A percentile compares a stretch with the other conserved stretches of the same genome.
Evolutionary conservation across 1,284 basidiomycete genomes (phyloP).

Genomic region (Cryptococcus amylolentus): DNA sequence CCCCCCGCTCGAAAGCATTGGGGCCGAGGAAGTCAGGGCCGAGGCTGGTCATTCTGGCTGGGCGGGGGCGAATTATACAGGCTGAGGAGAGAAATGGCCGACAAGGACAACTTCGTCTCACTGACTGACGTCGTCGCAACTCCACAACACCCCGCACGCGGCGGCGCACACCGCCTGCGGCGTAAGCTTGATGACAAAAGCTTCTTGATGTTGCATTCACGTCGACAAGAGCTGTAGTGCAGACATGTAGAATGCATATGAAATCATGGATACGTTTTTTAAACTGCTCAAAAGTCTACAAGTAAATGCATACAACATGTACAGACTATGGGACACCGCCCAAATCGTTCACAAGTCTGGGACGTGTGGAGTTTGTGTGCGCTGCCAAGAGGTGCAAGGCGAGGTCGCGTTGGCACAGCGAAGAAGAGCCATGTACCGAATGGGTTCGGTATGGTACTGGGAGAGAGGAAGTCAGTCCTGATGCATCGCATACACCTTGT

Average conservation of each 20-base stretch:
- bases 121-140: not conserved
- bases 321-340: too few relatives aligned
- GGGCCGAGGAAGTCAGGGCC: conserved; percentile 6
- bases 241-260: too few relatives aligned
- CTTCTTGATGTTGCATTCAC: too few relatives aligned
- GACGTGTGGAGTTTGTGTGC: too few relatives aligned
- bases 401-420: not conserved
- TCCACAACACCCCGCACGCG: not conserved
- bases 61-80: not conserved
- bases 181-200: too few relatives aligned
- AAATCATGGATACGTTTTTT: too few relatives aligned
- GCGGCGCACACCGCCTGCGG: not conserved
- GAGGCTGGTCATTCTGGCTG: conserved; percentile 2
- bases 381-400: too few relatives aligned
- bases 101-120: not conserved
- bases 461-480: not conserved
- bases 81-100: not conserved
- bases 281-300: too few relatives aligned
- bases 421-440: not conserved
- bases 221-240: too few relatives aligned
- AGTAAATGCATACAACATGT: too few relatives aligned
- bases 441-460: not conserved
- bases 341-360: too few relatives aligned
- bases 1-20: conserved; percentile 9
- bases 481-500: not conserved